Evolutionary conservation across 176 grass and related monocot genomes (phyloP).

Genomic region (Paspalum notatum): DNA sequence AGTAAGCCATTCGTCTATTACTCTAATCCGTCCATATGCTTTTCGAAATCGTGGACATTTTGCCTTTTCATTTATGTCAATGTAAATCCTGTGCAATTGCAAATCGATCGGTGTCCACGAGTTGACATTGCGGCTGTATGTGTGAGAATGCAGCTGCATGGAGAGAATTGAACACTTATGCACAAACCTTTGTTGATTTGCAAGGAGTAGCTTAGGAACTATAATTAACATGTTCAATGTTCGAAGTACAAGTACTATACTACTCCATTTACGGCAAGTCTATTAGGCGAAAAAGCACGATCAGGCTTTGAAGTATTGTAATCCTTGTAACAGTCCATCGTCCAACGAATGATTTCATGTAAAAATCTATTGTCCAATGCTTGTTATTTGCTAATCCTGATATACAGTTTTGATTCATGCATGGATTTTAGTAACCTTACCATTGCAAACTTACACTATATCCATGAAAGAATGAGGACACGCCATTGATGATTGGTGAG

Average conservation of each 20-base stretch:
- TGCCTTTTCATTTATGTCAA: neutral
- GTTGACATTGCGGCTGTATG: neutral
- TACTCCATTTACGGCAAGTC: neutral
- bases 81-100: neutral
- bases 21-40: constrained; percentile 21
- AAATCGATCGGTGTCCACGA: constrained; percentile 10
- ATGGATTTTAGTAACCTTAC: neutral
- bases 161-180: neutral
- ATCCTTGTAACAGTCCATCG: neutral
- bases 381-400: neutral
- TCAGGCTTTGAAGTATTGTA: neutral
- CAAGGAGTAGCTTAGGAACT: neutral
- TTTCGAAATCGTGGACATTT: constrained; percentile 21
- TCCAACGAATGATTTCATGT: constrained; percentile 5
- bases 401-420: neutral
- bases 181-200: neutral
- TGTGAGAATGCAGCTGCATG: neutral
- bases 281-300: neutral
- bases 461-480: neutral
- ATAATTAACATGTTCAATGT: neutral
- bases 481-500: neutral
- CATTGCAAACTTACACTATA: neutral
- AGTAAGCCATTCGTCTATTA: constrained; percentile 45
- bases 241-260: neutral
- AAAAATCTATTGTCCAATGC: neutral